Evolutionary conservation across 176 grass and related monocot genomes (phyloP), one percentile per base, ranked within the genome.

Genomic region (Aegilops sharonensis): DNA sequence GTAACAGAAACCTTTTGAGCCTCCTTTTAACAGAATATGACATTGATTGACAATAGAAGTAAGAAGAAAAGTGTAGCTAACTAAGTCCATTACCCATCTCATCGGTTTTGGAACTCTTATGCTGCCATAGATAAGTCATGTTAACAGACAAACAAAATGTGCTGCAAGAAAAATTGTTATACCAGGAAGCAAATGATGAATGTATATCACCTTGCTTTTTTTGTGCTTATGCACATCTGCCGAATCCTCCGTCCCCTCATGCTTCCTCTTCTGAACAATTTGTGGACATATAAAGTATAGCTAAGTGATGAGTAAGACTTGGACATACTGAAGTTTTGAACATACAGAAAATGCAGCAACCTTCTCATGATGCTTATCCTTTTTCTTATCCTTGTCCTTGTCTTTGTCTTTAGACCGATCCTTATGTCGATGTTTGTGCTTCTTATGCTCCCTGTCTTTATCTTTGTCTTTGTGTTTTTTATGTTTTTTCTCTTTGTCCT

Each of bases 361-460:
- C 93, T 97, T 94, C 32, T 98, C 91, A 79, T 94, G 93, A 88
- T 95, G 92, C 2, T 98, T 98, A 89, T 95, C 93, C 54, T 95
- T 98, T 84, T 94, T 95, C 81, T 92, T 98, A 66, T 98, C 95
- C 82, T 92, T 97, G 67, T 94, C 92, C 84, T 87, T 91, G 67
- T 97, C 92, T 83, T 95, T 98, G 67, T 94, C 91, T 92, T 94
- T 98, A 69, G 75, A 92, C 42, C 88, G 84, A 88, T 98, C 96
- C 88, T 95, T 98, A 84, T 98, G 94, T 35, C 92, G 93, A 87
- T 94, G 92, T 86, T 91, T 98, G 74, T 94, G 96, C 66, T 98
- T 98, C 90, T 98, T 95, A 75, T 95, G 96, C 77, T 98, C 96
- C 90, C 89, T 98, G 75, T 98, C 96, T 80, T 92, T 98, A 29